Evolutionary conservation across 768 basidiomycete genomes (phyloP).

Genomic region (Fibroporia radiculosa): DNA sequence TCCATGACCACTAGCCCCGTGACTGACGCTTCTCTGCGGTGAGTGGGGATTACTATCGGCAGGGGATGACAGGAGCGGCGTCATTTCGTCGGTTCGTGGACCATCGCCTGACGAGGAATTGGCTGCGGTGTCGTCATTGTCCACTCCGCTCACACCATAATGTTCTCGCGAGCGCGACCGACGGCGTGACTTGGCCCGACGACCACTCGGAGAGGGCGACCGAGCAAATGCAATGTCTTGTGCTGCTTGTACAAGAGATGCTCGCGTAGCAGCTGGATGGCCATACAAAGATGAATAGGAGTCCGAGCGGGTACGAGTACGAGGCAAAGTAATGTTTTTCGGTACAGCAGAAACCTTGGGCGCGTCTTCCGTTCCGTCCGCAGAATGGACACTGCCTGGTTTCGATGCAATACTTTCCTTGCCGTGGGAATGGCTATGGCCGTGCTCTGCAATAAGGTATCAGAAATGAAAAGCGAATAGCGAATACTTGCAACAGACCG

Average conservation of each 20-base stretch:
- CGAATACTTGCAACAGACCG: constrained; percentile 40
- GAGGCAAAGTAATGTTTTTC: constrained; percentile 20
- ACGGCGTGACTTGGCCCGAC: constrained; percentile 12
- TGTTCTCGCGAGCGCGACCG: constrained; percentile 19
- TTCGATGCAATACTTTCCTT: constrained; percentile 23
- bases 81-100: constrained; percentile 12
- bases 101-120: constrained; percentile 5
- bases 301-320: constrained; percentile 27
- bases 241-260: constrained; percentile 74
- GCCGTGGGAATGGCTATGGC: constrained; percentile 39
- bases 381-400: constrained; percentile 29
- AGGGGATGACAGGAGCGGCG: constrained; percentile 14
- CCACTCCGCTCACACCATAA: constrained; percentile 5
- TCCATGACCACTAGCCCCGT: constrained; percentile 7
- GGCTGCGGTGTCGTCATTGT: constrained; percentile 4
- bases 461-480: background rate
- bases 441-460: constrained; percentile 42
- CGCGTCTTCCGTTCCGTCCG: constrained; percentile 11
- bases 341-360: constrained; percentile 6
- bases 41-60: constrained; percentile 7
- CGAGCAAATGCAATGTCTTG: constrained; percentile 64
- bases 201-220: constrained; percentile 28
- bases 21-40: background rate
- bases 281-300: constrained; percentile 64
- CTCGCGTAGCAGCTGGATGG: constrained; percentile 64